These are phyloP conservation scores for Scortechinia acanthostroma DNA, from an alignment of 2,329 filamentous ascomycete species.

Conservation along the genomic window DNA sequence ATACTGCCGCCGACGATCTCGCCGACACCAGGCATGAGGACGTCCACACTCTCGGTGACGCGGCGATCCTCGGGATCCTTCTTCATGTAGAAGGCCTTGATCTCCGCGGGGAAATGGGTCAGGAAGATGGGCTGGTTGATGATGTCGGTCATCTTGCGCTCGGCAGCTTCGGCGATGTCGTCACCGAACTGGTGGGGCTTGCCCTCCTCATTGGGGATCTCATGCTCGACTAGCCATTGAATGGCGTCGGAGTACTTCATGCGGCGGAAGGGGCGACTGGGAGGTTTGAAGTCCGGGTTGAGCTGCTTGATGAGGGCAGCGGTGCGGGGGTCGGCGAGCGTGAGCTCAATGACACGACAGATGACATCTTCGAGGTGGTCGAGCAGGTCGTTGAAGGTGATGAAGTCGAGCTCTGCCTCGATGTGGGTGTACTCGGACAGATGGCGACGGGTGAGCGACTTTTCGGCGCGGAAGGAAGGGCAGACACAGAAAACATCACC, in stretches of 20 bases:
- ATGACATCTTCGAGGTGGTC: conserved; percentile 80
- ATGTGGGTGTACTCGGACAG: conserved; percentile 95
- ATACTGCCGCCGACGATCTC: conserved; percentile 96
- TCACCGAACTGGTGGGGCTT: conserved; percentile 87
- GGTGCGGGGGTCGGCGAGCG: conserved; percentile 67
- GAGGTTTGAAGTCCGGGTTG: conserved; percentile 83
- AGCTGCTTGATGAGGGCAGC: conserved; percentile 72
- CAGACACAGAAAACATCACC: conserved; percentile 97
- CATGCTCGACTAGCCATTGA: conserved; percentile 82
- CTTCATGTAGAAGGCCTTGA: conserved; percentile 99
- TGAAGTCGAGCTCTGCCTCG: conserved; percentile 93
- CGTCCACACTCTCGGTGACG: conserved; percentile 88
- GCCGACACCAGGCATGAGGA: conserved; percentile 82
- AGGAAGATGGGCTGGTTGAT: conserved; percentile 94
- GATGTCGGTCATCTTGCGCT: conserved; percentile 92
- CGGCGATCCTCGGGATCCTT: conserved; percentile 71
- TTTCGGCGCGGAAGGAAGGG: conserved; percentile 97
- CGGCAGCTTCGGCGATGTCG: conserved; percentile 94
- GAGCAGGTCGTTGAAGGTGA: conserved; percentile 83
- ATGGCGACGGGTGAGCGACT: conserved; percentile 87
- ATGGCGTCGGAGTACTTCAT: conserved; percentile 96
- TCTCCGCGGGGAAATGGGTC: conserved; percentile 92
- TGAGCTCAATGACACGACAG: conserved; percentile 75
- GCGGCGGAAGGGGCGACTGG: conserved; percentile 79
- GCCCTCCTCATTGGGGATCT: conserved; percentile 88